Percentiles rank a stretch among this genome's conserved stretches.
Evolutionary conservation across 164 flowering plant genomes (phyloP).

Genomic region (Platanus orientalis): DNA sequence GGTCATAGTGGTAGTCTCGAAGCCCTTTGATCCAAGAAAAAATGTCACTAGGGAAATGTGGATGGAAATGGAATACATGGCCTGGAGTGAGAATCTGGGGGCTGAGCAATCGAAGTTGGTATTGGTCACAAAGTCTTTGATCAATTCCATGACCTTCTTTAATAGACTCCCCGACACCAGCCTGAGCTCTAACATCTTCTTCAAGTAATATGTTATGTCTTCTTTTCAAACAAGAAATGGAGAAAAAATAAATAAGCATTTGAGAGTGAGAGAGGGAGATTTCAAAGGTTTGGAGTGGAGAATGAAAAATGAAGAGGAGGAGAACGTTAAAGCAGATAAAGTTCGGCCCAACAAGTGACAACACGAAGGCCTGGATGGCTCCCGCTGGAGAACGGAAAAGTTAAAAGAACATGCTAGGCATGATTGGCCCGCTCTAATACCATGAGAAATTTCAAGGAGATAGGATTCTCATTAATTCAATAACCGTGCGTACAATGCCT

Average conservation of each 20-base stretch:
- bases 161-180: constrained; percentile 42
- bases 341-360: no score
- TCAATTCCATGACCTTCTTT: constrained; percentile 47
- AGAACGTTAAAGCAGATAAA: no score
- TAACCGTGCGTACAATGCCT: no score
- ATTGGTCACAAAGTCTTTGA: constrained; percentile 47
- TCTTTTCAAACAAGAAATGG: not conserved
- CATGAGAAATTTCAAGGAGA: no score
- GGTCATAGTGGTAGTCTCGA: constrained; percentile 50
- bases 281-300: not conserved
- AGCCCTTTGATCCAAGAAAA: constrained; percentile 50
- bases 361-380: no score
- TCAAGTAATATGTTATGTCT: not conserved
- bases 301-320: not conserved
- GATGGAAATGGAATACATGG: constrained; percentile 58
- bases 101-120: constrained; percentile 59
- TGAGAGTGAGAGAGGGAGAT: not conserved
- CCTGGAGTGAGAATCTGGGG: constrained; percentile 51
- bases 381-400: no score
- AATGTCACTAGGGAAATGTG: constrained; percentile 51
- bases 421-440: no score
- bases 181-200: constrained; percentile 46
- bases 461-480: no score
- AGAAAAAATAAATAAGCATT: not conserved
- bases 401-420: no score